Percentiles rank a stretch among this genome's conserved stretches.
These are phyloP conservation scores for Trichomonascaceae sp. DNA, from an alignment of 1,139 yeast genomes.

Conservation along the genomic window DNA sequence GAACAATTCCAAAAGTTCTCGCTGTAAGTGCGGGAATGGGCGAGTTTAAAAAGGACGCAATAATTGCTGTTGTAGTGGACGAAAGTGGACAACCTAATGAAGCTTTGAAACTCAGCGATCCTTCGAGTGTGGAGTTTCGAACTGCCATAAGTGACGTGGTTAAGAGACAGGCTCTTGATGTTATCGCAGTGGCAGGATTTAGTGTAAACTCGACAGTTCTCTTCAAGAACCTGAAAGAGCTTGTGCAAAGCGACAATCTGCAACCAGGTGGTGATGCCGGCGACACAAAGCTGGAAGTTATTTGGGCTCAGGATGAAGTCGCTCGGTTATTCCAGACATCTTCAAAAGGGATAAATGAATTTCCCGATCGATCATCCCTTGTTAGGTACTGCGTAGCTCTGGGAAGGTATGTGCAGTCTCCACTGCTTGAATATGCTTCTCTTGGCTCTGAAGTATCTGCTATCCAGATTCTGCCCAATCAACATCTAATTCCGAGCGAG, in stretches of 20 bases:
- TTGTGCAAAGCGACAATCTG: constrained; percentile 50
- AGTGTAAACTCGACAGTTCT: constrained; percentile 66
- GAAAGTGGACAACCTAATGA: constrained; percentile 77
- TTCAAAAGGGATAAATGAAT: constrained; percentile 66
- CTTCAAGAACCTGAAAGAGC: constrained; percentile 50
- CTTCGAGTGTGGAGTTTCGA: constrained; percentile 52
- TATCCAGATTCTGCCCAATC: constrained; percentile 69
- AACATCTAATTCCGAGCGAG: constrained; percentile 62
- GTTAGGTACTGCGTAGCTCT: constrained; percentile 84
- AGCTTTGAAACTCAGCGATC: constrained; percentile 71
- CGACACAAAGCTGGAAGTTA: constrained; percentile 39
- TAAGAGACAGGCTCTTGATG: constrained; percentile 64
- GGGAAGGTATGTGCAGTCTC: constrained; percentile 88
- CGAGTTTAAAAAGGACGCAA: constrained; percentile 73
- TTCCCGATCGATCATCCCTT: constrained; percentile 79
- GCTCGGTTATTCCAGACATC: constrained; percentile 86
- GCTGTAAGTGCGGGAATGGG: constrained; percentile 86
- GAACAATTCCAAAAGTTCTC: constrained; percentile 79
- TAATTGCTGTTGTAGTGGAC: constrained; percentile 71
- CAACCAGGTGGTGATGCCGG: constrained; percentile 46
- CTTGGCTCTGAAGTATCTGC: constrained; percentile 69
- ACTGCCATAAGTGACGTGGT: constrained; percentile 54
- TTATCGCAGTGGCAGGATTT: constrained; percentile 83
- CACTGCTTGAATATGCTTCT: constrained; percentile 80
- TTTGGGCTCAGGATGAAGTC: constrained; percentile 91